Percentiles rank a stretch among this genome's conserved stretches.
Conservation (phyloP, 1,284 basidiomycete species). For the Austroboletus novae-zelandiae region DNA sequence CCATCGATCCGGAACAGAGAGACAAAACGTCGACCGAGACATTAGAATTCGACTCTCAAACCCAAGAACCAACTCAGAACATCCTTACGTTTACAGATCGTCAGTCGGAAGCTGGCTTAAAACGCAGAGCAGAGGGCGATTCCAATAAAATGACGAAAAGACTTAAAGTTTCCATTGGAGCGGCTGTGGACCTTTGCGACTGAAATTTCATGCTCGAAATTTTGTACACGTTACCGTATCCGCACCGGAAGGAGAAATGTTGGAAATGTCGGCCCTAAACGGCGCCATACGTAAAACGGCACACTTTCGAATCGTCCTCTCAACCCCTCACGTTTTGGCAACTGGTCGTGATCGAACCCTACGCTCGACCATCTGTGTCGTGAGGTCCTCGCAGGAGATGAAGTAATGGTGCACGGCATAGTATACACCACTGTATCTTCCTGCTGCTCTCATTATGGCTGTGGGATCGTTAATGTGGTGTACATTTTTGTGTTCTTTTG, state of each 20-base stretch:
- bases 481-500: constrained; percentile 46
- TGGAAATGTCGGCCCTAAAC: constrained; percentile 32
- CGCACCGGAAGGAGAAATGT: background rate
- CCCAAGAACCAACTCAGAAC: constrained; percentile 52
- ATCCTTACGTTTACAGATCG: constrained; percentile 7
- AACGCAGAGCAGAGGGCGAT: constrained; percentile 32
- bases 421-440: constrained; percentile 85
- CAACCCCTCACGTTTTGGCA: constrained; percentile 63
- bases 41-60: constrained; percentile 38
- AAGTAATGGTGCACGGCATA: constrained; percentile 86
- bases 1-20: background rate
- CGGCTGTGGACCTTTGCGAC: constrained; percentile 58
- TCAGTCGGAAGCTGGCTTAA: constrained; percentile 18
- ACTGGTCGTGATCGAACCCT: constrained; percentile 45
- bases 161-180: constrained; percentile 53
- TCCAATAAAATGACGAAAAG: constrained; percentile 42
- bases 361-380: constrained; percentile 56
- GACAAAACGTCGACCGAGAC: constrained; percentile 1
- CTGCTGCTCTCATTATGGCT: constrained; percentile 53
- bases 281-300: background rate
- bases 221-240: background rate
- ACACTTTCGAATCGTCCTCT: constrained; percentile 1
- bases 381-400: constrained; percentile 86
- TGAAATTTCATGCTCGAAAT: constrained; percentile 24
- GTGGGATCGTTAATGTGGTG: constrained; percentile 83